Base-by-base conservation (phyloP, 225 moss, liverwort and hornwort genomes). In the Lunularia cruciata region DNA sequence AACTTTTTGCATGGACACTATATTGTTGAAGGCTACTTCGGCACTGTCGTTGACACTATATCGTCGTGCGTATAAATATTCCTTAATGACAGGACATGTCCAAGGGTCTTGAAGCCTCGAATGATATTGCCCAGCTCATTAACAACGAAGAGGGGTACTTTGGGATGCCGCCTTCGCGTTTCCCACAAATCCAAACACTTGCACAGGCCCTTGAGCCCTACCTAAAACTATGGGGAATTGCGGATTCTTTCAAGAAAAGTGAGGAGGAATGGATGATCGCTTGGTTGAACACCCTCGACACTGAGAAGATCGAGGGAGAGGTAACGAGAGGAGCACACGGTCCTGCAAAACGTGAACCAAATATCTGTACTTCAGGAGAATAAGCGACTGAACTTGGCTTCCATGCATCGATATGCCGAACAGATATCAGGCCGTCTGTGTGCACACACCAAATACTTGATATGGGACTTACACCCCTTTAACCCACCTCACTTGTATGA, bases 221-320 rank as follows among this genome's bases (percentile, higher is more conserved):
- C 48, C 85, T 80, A 9, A 88, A 95, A 61, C 59, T 95, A 8
- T 95, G 91, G 94, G 86, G 86, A 37, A 95, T 89, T 60, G 88
- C 88, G 3, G 67, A 91, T 58, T 56, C 37, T 2, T 95, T 95
- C 45, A 91, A 91, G 80, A 69, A 61, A 31, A 89, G 73, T 42
- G 89, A 95, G 78, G 94, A 91, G 47, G 57, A 68, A 66, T 95
- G 94, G 94, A 95, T 95, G 94, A 86, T 84, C 8, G 56, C 91
- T 53, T 87, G 88, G 71, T 54, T 95, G 48, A 85, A 86, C 59
- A 64, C 74, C 0, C 82, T 95, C 20, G 88, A 95, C 75, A 87
- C 62, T 0, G 88, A 91, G 7, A 91, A 89, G 53, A 95, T 95
- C 40, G 91, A 95, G 79, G 76, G 76, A 28, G 94, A 95, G 87